These are phyloP conservation scores for Phaseolus coccineus DNA, from an alignment of 331 rosid genomes.

Conservation along the genomic window DNA sequence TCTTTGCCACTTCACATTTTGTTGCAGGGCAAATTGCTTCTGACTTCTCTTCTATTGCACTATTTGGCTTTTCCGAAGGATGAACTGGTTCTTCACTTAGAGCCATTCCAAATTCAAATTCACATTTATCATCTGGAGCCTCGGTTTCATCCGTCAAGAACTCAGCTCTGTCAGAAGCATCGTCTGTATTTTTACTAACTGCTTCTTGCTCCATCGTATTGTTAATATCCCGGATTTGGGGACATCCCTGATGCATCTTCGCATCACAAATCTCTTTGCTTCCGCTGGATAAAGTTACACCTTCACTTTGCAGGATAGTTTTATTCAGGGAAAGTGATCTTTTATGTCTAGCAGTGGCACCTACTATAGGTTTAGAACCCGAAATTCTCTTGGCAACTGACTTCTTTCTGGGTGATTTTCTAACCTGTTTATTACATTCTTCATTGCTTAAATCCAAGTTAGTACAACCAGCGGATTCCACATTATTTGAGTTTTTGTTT, in stretches of 20 bases:
- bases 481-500: constrained; percentile 44
- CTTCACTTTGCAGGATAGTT: constrained; percentile 42
- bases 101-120: constrained; percentile 50
- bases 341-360: constrained; percentile 53
- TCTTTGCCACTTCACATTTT: constrained; percentile 48
- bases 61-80: constrained; percentile 38
- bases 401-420: constrained; percentile 56
- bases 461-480: constrained; percentile 49
- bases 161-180: constrained; percentile 46
- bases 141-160: constrained; percentile 75
- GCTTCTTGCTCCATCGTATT: constrained; percentile 42
- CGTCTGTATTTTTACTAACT: constrained; percentile 39
- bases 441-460: constrained; percentile 43
- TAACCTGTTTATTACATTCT: constrained; percentile 44
- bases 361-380: constrained; percentile 67
- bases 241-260: constrained; percentile 41
- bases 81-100: constrained; percentile 40
- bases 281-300: constrained; percentile 36
- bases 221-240: constrained; percentile 44
- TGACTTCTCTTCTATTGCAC: constrained; percentile 40
- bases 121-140: constrained; percentile 65
- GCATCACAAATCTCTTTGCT: constrained; percentile 46
- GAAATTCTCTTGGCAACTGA: constrained; percentile 60
- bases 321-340: constrained; percentile 51
- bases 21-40: constrained; percentile 41